Percentiles rank a stretch among this genome's conserved stretches.
These are phyloP conservation scores for Kingdonia uniflora DNA, from an alignment of 164 flowering plant species.

Conservation along the genomic window DNA sequence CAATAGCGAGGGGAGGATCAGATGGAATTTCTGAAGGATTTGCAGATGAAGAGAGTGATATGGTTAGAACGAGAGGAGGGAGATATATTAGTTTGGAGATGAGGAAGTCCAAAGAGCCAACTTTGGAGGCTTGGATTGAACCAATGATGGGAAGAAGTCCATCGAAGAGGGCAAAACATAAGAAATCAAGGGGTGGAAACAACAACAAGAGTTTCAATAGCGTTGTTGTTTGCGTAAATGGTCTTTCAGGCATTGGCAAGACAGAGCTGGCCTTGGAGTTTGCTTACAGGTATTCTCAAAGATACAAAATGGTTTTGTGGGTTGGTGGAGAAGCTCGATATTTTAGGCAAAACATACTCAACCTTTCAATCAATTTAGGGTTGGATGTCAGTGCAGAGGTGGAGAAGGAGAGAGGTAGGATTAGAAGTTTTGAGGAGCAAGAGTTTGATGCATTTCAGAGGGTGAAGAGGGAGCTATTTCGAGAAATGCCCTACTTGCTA, in stretches of 20 bases:
- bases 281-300: slow-evolving; percentile 57
- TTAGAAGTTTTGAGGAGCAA: slow-evolving; percentile 80
- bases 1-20: slow-evolving; percentile 6
- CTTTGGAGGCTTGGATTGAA: slow-evolving; percentile 61
- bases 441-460: slow-evolving; percentile 82
- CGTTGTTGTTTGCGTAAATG: slow-evolving; percentile 63
- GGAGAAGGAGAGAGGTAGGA: slow-evolving; percentile 76
- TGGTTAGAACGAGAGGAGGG: slow-evolving; percentile 24
- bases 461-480: slow-evolving; percentile 70
- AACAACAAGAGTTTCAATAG: slow-evolving; percentile 33
- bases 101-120: slow-evolving; percentile 58
- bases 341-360: slow-evolving; percentile 72
- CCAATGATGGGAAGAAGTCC: slow-evolving; percentile 52
- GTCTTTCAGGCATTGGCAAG: slow-evolving; percentile 65
- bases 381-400: slow-evolving; percentile 79
- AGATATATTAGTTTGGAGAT: slow-evolving; percentile 55
- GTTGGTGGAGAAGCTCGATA: slow-evolving; percentile 78
- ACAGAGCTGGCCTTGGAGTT: slow-evolving; percentile 87
- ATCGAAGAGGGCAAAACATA: slow-evolving; percentile 42
- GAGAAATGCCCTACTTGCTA: slow-evolving; percentile 74
- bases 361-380: slow-evolving; percentile 54
- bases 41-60: slow-evolving; percentile 58
- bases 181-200: slow-evolving; percentile 53
- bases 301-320: slow-evolving; percentile 91
- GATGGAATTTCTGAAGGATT: slow-evolving; percentile 47